Base-by-base conservation (phyloP, 2,329 filamentous ascomycete genomes). In the Chaetomiaceae sp. region DNA sequence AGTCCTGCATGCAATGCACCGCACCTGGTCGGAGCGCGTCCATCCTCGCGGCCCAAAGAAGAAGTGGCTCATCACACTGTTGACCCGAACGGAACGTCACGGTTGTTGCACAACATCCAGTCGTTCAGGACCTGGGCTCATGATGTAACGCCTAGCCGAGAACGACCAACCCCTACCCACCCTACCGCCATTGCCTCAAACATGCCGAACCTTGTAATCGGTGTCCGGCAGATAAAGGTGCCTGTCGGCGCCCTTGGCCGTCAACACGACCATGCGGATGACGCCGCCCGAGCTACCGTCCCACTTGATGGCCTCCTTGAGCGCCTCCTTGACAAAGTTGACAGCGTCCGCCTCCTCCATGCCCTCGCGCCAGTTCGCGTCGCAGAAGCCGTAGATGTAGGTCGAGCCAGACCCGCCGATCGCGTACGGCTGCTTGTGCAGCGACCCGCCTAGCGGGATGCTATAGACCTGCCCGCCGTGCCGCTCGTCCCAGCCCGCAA, bases 321-420 rank as follows among this genome's bases (percentile, higher is more conserved):
- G 76, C 29, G 94, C 86, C 43, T 85, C 87, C 76, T 96, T 96
- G 69, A 99, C 94, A 66, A 99, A 99, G 36, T 85, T 73, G 60
- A 99, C 85, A 1, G 94, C 94, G 58, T 95, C 91, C 51, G 83
- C 79, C 77, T 97, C 90, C 48, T 87, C 89, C 91, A 99, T 97
- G 61, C 84, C 84, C 73, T 97, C 94, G 70, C 79, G 84, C 94
- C 94, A 99, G 78, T 99, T 84, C 53, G 90, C 86, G 69, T 99
- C 92, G 69, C 91, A 97, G 79, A 95, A 97, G 64, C 94, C 94
- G 78, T 97, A 99, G 73, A 99, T 99, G 78, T 99, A 99, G 57
- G 94, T 97, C 64, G 92, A 97, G 37, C 94, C 94, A 18, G 92
- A 97, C 41, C 94, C 94, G 63, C 90, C 91, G 66, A 99, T 99